Percentiles rank a stretch among this genome's conserved stretches.
These are phyloP conservation scores for Paramecium sexaurelia DNA, from an alignment of 73 alveolate species.

Conservation along the genomic window DNA sequence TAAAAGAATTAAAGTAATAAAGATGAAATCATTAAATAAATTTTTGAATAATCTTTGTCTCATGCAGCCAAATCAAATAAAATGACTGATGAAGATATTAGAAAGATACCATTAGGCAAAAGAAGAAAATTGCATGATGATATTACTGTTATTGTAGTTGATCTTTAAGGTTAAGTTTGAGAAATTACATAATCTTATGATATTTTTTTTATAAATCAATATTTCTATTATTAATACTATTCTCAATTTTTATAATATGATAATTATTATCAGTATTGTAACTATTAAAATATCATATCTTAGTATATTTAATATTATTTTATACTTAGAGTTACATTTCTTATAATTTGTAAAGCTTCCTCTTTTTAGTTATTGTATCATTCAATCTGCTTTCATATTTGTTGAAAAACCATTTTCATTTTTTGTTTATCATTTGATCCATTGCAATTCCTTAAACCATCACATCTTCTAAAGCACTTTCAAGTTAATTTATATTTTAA, in stretches of 20 bases:
- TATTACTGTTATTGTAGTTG: conserved; percentile 83
- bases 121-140: conserved; percentile 90
- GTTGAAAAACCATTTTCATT: neutral
- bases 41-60: conserved; percentile 74
- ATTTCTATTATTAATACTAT: neutral
- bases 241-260: neutral
- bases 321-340: neutral
- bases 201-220: neutral
- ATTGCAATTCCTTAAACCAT: neutral
- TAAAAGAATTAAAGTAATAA: conserved; percentile 63
- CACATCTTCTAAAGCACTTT: neutral
- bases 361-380: neutral
- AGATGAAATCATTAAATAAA: conserved; percentile 66
- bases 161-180: conserved; percentile 6
- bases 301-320: neutral
- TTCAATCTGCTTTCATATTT: neutral
- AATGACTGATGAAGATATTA: conserved; percentile 66
- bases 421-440: neutral
- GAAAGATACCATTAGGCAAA: conserved; percentile 80
- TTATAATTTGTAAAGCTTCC: neutral
- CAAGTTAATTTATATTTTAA: neutral
- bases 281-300: neutral
- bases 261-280: neutral
- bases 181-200: neutral
- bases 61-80: conserved; percentile 72